These are phyloP conservation scores for Lablab purpureus DNA, from an alignment of 306 rosid genomes.

Conservation along the genomic window DNA sequence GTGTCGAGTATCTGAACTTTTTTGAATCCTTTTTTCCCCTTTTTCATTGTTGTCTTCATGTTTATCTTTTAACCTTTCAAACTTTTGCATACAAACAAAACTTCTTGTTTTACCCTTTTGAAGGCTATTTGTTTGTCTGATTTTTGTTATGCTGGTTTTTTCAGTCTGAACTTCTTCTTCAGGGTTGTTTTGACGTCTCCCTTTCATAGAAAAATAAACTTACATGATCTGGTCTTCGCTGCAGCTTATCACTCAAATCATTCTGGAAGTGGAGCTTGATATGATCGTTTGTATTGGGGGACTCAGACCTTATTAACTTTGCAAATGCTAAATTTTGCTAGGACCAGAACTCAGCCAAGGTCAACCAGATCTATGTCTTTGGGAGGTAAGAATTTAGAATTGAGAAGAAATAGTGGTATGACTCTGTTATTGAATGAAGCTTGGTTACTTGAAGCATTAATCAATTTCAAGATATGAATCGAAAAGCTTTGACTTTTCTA, in stretches of 20 bases:
- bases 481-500: constrained; percentile 28
- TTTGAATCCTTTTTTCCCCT: constrained; percentile 33
- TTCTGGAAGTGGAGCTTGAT: constrained; percentile 47
- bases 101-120: constrained; percentile 8
- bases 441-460: constrained; percentile 8
- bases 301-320: constrained; percentile 41
- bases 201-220: constrained; percentile 15
- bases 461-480: constrained; percentile 9
- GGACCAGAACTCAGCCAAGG: constrained; percentile 79
- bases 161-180: constrained; percentile 32
- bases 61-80: constrained; percentile 8
- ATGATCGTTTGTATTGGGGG: constrained; percentile 52
- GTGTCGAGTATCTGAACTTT: constrained; percentile 39
- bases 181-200: constrained; percentile 12
- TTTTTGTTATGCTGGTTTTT: constrained; percentile 40
- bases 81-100: constrained; percentile 8
- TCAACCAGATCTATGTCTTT: constrained; percentile 71
- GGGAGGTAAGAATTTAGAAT: constrained; percentile 74
- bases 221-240: constrained; percentile 46
- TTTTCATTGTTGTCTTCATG: constrained; percentile 30
- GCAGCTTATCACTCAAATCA: constrained; percentile 55
- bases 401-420: constrained; percentile 1
- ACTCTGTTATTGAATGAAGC: constrained; percentile 6
- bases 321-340: constrained; percentile 73
- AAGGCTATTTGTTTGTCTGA: background rate